A percentile compares a stretch with the other conserved stretches of the same genome.
phyloP scores from a whole-genome alignment of 1,139 yeast species.

The Debaryomyces psychrophilus region DNA sequence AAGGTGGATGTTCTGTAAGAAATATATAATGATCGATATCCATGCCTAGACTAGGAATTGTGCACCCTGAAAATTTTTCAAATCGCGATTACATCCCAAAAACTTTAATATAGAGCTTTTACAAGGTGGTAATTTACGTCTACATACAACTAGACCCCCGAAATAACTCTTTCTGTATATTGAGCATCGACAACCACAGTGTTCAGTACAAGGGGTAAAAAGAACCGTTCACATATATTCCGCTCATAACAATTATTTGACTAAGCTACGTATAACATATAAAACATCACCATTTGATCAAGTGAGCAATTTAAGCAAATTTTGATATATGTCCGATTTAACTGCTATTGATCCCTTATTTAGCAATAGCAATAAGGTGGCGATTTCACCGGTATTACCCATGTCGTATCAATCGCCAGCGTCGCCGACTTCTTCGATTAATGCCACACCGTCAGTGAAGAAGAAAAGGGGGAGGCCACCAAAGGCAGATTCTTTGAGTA shows the following conservation, averaged over 20 bases:
- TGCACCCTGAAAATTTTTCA: constrained; percentile 9
- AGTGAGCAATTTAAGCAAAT: background rate
- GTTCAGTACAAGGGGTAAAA: background rate
- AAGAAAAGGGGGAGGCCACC: constrained; percentile 54
- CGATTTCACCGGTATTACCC: constrained; percentile 4
- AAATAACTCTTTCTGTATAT: background rate
- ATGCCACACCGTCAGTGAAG: constrained; percentile 30
- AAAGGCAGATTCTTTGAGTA: constrained; percentile 44
- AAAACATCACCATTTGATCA: background rate
- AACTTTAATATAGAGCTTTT: background rate
- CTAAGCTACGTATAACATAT: background rate
- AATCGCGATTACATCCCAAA: constrained; percentile 4
- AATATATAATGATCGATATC: background rate
- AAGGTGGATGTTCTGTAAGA: background rate
- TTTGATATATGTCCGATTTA: constrained; percentile 2
- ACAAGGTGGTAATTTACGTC: background rate
- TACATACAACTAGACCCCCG: background rate
- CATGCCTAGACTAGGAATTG: constrained; percentile 1
- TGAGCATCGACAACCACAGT: background rate
- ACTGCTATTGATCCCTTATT: constrained; percentile 3
- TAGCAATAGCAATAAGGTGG: background rate
- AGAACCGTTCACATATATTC: background rate
- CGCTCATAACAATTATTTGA: background rate
- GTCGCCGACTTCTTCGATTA: constrained; percentile 9
- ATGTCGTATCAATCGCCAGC: constrained; percentile 5